A percentile compares a stretch with the other conserved stretches of the same genome.
Conservation (phyloP, 306 rosid species). For the Cucumis cinereus region DNA sequence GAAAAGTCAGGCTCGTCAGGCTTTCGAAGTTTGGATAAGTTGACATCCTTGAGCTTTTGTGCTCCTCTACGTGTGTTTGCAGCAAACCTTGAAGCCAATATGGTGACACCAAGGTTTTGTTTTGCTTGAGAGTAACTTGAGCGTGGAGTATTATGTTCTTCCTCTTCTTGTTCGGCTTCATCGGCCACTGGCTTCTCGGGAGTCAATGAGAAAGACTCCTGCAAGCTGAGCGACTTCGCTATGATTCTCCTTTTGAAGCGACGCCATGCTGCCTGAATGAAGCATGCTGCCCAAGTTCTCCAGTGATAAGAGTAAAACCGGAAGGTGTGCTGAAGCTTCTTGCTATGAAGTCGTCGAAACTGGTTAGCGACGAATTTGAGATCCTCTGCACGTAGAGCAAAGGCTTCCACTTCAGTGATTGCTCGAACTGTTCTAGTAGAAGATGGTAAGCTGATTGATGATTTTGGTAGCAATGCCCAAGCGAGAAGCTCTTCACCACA, state of each 20-base stretch:
- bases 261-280: constrained; percentile 84
- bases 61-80: constrained; percentile 72
- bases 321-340: constrained; percentile 81
- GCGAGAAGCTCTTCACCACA: constrained; percentile 93
- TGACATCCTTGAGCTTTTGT: constrained; percentile 46
- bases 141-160: not conserved
- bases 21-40: constrained; percentile 55
- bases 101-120: constrained; percentile 52
- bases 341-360: constrained; percentile 79
- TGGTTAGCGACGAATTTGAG: constrained; percentile 91
- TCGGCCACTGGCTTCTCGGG: constrained; percentile 18
- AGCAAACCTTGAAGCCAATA: constrained; percentile 71
- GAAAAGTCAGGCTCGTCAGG: constrained; percentile 93
- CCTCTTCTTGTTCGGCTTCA: constrained; percentile 14
- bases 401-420: constrained; percentile 78
- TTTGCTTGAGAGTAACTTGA: constrained; percentile 40
- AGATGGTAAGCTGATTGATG: constrained; percentile 65
- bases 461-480: constrained; percentile 92
- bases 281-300: constrained; percentile 96
- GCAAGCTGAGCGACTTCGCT: constrained; percentile 45
- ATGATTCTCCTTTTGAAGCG: constrained; percentile 45
- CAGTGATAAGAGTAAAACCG: constrained; percentile 89
- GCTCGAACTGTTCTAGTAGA: constrained; percentile 87
- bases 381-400: constrained; percentile 81
- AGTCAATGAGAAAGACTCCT: constrained; percentile 28